Conservation (phyloP, 495 filamentous ascomycete species). For the Neurospora sp. region DNA sequence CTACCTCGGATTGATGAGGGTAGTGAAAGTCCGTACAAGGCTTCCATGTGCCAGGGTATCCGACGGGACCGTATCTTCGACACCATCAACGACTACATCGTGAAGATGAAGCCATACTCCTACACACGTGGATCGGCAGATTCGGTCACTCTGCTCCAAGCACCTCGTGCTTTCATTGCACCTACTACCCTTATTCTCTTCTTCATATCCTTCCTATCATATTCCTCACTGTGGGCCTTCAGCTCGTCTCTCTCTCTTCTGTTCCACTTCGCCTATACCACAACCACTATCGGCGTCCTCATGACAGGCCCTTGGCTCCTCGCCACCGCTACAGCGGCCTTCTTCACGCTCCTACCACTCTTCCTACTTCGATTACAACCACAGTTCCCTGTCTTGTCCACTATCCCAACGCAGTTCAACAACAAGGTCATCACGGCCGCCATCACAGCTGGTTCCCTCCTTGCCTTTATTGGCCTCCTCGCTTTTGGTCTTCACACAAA, state of each 20-base stretch:
- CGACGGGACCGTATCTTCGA: constrained; percentile 19
- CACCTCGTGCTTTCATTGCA: constrained; percentile 32
- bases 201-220: constrained; percentile 30
- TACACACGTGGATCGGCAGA: constrained; percentile 16
- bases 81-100: constrained; percentile 20
- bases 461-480: constrained; percentile 30
- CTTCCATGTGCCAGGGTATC: constrained; percentile 23
- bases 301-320: constrained; percentile 32
- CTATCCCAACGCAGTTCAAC: constrained; percentile 10
- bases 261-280: constrained; percentile 22
- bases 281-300: constrained; percentile 28
- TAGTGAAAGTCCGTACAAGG: constrained; percentile 11
- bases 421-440: constrained; percentile 18
- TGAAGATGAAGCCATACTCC: constrained; percentile 30
- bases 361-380: not conserved
- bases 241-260: constrained; percentile 33
- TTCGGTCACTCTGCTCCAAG: constrained; percentile 23
- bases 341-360: constrained; percentile 8
- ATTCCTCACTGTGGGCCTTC: constrained; percentile 33
- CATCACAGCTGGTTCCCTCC: constrained; percentile 22
- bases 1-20: constrained; percentile 17
- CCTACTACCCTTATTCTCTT: constrained; percentile 35
- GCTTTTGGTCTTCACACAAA: constrained; percentile 32
- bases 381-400: constrained; percentile 7
- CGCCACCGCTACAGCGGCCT: constrained; percentile 17